These are phyloP conservation scores for Ophiostoma piceae DNA, from an alignment of 2,329 filamentous ascomycete species.

Conservation along the genomic window DNA sequence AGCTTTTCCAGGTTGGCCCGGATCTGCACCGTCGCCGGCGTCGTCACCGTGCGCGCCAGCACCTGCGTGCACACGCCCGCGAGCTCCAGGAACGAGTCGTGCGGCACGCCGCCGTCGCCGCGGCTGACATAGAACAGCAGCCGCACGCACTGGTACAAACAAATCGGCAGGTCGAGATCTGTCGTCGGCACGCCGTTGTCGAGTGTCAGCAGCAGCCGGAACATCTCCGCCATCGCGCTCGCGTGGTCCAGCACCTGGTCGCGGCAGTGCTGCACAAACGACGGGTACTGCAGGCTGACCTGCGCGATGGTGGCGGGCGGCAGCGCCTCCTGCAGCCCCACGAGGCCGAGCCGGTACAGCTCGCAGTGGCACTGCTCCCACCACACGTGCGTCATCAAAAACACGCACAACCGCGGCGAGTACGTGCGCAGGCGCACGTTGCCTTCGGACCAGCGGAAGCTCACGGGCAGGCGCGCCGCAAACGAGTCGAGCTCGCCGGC, in stretches of 20 bases:
- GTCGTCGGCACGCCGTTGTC: conserved; percentile 48
- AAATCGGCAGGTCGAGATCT: conserved; percentile 51
- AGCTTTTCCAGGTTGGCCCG: conserved; percentile 48
- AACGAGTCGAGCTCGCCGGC: conserved; percentile 45
- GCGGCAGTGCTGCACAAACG: conserved; percentile 46
- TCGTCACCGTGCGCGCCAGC: conserved; percentile 47
- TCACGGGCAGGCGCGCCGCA: conserved; percentile 48
- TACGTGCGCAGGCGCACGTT: conserved; percentile 53
- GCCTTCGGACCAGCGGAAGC: conserved; percentile 54
- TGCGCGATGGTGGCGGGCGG: conserved; percentile 41
- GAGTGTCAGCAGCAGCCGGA: conserved; percentile 47
- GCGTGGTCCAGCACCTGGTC: conserved; percentile 51
- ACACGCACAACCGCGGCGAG: conserved; percentile 52
- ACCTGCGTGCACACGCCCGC: conserved; percentile 48
- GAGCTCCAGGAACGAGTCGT: conserved; percentile 45
- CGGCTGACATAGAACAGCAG: conserved; percentile 50
- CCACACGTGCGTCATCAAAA: conserved; percentile 56
- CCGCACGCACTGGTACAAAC: conserved; percentile 51
- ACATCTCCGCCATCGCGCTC: conserved; percentile 51
- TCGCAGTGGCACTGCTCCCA: conserved; percentile 56
- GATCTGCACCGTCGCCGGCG: conserved; percentile 47
- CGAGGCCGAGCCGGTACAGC: conserved; percentile 49
- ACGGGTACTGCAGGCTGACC: conserved; percentile 38
- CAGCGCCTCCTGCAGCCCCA: conserved; percentile 48
- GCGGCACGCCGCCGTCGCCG: conserved; percentile 37